Percentiles rank a stretch among this genome's conserved stretches.
phyloP scores from a whole-genome alignment of 768 basidiomycete species.

The Boletus subparvulus region DNA sequence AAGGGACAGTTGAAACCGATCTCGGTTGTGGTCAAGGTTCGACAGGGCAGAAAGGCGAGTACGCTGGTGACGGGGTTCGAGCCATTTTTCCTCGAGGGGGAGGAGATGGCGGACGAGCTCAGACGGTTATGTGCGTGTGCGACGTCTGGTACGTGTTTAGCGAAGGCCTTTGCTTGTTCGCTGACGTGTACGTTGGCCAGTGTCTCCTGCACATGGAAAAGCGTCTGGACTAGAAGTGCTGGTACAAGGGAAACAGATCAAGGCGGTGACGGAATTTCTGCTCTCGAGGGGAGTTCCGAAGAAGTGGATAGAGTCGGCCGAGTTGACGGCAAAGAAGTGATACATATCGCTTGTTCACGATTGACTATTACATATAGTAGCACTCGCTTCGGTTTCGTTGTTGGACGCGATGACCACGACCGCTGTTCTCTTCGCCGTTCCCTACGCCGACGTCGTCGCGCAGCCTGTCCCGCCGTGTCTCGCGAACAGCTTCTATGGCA shows the following conservation, averaged over 20 bases:
- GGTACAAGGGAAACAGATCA: slow-evolving; percentile 82
- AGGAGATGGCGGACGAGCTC: slow-evolving; percentile 77
- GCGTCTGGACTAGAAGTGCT: slow-evolving; percentile 64
- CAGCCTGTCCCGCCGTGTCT: slow-evolving; percentile 41
- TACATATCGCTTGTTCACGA: too few relatives aligned
- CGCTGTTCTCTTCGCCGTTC: slow-evolving; percentile 19
- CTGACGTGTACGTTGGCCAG: slow-evolving; percentile 34
- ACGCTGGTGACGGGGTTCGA: slow-evolving; percentile 83
- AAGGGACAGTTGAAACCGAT: slow-evolving; percentile 78
- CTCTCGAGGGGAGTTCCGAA: slow-evolving; percentile 72
- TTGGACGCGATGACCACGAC: slow-evolving; percentile 7
- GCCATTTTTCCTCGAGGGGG: slow-evolving; percentile 65
- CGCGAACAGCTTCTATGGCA: slow-evolving; percentile 53
- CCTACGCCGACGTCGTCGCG: slow-evolving; percentile 18
- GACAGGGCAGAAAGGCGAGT: slow-evolving; percentile 76
- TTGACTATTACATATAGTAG: not conserved
- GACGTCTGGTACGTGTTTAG: slow-evolving; percentile 58
- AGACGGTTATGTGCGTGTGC: slow-evolving; percentile 75
- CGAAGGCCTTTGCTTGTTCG: not conserved
- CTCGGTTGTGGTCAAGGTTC: slow-evolving; percentile 62
- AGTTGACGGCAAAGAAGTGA: slow-evolving; percentile 43
- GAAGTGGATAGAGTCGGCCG: slow-evolving; percentile 68
- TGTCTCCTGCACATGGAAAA: slow-evolving; percentile 61
- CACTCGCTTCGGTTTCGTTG: not conserved
- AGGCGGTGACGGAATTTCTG: slow-evolving; percentile 65